These are phyloP conservation scores for Pistacia vera DNA, from an alignment of 345 rosid species.

Conservation along the genomic window DNA sequence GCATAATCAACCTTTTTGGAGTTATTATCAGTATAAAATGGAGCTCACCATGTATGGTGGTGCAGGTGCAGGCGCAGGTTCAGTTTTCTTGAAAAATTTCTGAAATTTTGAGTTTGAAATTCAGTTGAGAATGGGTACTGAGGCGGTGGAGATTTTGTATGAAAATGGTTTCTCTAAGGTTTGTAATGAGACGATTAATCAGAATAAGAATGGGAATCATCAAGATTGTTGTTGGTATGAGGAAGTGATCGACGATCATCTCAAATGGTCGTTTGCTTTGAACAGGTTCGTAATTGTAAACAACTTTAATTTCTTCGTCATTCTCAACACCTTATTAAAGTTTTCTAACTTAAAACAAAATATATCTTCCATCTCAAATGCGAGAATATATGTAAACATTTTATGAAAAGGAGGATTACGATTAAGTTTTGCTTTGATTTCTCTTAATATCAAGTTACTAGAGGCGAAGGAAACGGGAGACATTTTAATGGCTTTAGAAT, in stretches of 20 bases:
- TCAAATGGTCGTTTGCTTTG: constrained; percentile 92
- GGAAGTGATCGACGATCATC: constrained; percentile 80
- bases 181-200: constrained; percentile 41
- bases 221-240: constrained; percentile 71
- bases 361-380: too few species aligned
- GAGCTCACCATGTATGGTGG: neutral
- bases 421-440: too few species aligned
- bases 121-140: constrained; percentile 52
- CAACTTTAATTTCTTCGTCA: neutral
- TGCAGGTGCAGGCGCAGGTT: too few species aligned
- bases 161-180: constrained; percentile 53
- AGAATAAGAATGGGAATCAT: constrained; percentile 28
- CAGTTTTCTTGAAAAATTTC: too few species aligned
- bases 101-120: neutral
- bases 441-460: too few species aligned
- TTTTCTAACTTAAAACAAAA: neutral
- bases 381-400: too few species aligned
- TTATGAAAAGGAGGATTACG: too few species aligned
- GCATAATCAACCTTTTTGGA: neutral
- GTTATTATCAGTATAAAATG: constrained; percentile 3
- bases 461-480: too few species aligned
- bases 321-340: neutral
- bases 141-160: constrained; percentile 59
- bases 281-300: constrained; percentile 53
- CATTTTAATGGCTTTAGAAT: too few species aligned